Evolutionary conservation across 2,329 filamentous ascomycete genomes (phyloP), one percentile per base, ranked within the genome.

Genomic region (Colletotrichum liriopes): DNA sequence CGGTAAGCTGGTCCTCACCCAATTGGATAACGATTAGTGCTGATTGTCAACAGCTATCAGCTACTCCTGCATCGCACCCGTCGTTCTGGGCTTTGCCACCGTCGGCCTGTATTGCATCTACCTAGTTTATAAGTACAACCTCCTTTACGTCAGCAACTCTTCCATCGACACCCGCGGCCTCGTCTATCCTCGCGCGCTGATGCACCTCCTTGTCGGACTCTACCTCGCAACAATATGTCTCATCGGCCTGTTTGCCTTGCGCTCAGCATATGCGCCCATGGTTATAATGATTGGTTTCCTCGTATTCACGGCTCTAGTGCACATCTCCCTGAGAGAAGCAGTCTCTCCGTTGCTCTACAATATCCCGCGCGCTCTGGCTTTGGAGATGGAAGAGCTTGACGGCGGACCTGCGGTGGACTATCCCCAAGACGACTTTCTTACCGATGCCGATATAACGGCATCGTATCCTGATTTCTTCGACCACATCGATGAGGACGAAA

Each of bases 111-210:
- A 87, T 29, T 85, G 96, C 52, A 95, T 98, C 82, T 97, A 97
- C 80, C 85, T 96, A 64, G 93, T 95, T 59, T 98, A 94, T 86
- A 90, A 93, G 23, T 98, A 98, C 87, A 97, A 98, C 79, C 83
- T 98, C 67, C 88, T 98, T 61, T 98, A 94, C 81, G 94, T 98
- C 45, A 93, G 92, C 62, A 93, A 97, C 79, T 91, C 93, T 11
- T 84, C 90, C 71, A 92, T 97, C 77, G 95, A 98, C 79, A 97
- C 94, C 47, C 94, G 97, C 78, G 95, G 96, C 20, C 89, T 96
- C 18, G 92, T 94, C 76, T 98, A 98, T 79, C 93, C 94, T 1
- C 92, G 92, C n/a, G 95, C 94, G 1, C 86, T 98, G 63, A 92
- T 97, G 80, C 95, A 98, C 71, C 90, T 97, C 59, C 91, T 96